Base-by-base conservation (phyloP, 2,329 filamentous ascomycete genomes). In the Aspergillus pseudonomiae region DNA sequence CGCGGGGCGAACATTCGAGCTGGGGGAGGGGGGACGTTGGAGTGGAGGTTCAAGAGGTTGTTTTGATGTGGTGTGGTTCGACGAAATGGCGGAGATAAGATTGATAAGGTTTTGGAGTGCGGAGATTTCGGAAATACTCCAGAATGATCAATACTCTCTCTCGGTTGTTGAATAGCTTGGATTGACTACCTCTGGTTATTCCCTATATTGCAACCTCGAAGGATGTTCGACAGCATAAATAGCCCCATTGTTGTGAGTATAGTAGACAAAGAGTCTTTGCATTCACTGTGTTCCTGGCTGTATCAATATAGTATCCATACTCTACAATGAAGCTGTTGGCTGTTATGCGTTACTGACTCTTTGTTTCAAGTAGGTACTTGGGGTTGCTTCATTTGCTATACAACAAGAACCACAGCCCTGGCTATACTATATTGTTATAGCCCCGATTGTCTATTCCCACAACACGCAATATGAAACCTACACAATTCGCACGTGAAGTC, bases 1-100 rank as follows among this genome's bases (percentile, higher is more conserved):
- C 41, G 34, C 16, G 48, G 48, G 21, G 21, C 41, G 43, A 46
- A 59, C 61, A 62, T 62, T 39, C 26, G 54, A 4, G 28, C 28
- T 28, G 57, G 34, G 21, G 36, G 34, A n/a, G 6, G 58, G 58
- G 21, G 24, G 14, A 41, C 4, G 43, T 16, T 19, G 24, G n/a
- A 28, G 21, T 39, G 48, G 48, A 34, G 39, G 46, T 7, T 30
- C 26, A 41, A 41, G 46, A 50, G 46, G 46, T n/a, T 16, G 26
- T 30, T 46, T 46, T 30, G 14, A 28, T 50, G 48, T 52, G 48
- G 48, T 34, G 48, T 52, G 48, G 12, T 52, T 50, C 6, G 26
- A 50, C 4, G 5, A 46, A 21, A 24, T 50, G 46, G 46, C 12
- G 24, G 46, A 30, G 46, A 50, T 26, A 50, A 28, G 46, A 50